Conservation (phyloP, 805 yeast species). For the baker's yeast (Saccharomyces cerevisiae) region DNA sequence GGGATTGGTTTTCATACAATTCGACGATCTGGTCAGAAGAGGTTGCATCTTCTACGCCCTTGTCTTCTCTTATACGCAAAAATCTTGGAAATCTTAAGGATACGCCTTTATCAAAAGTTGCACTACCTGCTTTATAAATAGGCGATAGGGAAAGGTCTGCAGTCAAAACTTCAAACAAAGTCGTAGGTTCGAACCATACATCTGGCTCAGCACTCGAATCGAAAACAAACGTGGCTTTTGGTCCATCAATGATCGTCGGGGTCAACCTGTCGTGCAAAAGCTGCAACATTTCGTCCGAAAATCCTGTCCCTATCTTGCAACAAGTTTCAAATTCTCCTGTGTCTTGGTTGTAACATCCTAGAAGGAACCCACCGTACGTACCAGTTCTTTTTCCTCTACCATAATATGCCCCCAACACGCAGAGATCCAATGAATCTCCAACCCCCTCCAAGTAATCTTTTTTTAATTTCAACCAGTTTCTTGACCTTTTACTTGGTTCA, state of each 20-base stretch:
- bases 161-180: slow-evolving; percentile 78
- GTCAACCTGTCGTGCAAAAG: slow-evolving; percentile 51
- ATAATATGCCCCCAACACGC: slow-evolving; percentile 86
- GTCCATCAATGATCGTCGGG: slow-evolving; percentile 55
- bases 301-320: slow-evolving; percentile 97
- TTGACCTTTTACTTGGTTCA: slow-evolving; percentile 89
- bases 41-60: slow-evolving; percentile 78
- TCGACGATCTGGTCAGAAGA: slow-evolving; percentile 76
- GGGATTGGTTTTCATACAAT: slow-evolving; percentile 67
- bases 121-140: slow-evolving; percentile 74
- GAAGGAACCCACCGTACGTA: slow-evolving; percentile 84
- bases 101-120: slow-evolving; percentile 69
- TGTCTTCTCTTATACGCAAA: slow-evolving; percentile 75
- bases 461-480: slow-evolving; percentile 92
- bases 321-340: slow-evolving; percentile 90
- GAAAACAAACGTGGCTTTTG: slow-evolving; percentile 60
- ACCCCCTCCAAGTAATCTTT: slow-evolving; percentile 92
- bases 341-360: slow-evolving; percentile 86
- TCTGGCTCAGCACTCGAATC: slow-evolving; percentile 76
- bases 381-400: slow-evolving; percentile 96
- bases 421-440: slow-evolving; percentile 90
- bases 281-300: slow-evolving; percentile 74
- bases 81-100: slow-evolving; percentile 87
- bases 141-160: slow-evolving; percentile 90
- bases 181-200: slow-evolving; percentile 87